phyloP scores from a whole-genome alignment of 1,139 yeast species.

The Zygosaccharomyces sapae region DNA sequence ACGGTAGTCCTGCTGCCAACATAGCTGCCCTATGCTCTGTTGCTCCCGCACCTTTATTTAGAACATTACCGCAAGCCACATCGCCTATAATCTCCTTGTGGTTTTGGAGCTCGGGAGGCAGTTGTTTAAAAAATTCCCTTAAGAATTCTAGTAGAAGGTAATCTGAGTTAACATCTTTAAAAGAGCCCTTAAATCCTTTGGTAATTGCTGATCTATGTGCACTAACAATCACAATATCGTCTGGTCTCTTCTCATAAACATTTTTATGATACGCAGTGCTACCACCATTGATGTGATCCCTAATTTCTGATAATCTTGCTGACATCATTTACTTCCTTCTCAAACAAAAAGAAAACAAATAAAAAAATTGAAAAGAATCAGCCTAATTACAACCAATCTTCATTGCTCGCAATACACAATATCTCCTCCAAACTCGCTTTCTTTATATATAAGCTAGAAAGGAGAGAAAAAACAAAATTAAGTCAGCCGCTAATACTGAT shows the following conservation, averaged over 20 bases:
- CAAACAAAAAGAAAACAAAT: too few relatives aligned
- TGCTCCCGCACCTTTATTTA: conserved; percentile 88
- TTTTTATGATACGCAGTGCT: conserved; percentile 16
- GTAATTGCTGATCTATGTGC: conserved; percentile 88
- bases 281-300: conserved; percentile 50
- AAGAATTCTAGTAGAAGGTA: conserved; percentile 65
- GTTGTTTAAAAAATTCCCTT: conserved; percentile 53
- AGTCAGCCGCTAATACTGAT: neutral
- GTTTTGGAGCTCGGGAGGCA: conserved; percentile 41
- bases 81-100: conserved; percentile 71
- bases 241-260: conserved; percentile 61
- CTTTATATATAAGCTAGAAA: too few relatives aligned
- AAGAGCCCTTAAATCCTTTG: conserved; percentile 76
- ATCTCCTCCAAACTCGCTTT: too few relatives aligned
- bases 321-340: conserved; percentile 15
- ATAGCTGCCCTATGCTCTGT: conserved; percentile 86
- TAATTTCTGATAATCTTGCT: conserved; percentile 56
- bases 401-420: too few relatives aligned
- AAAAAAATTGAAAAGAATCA: too few relatives aligned
- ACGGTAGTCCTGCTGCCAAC: conserved; percentile 69
- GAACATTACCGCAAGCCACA: conserved; percentile 81
- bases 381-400: too few relatives aligned
- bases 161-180: conserved; percentile 73
- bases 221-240: conserved; percentile 79
- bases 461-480: neutral